Evolutionary conservation across 2,329 filamentous ascomycete genomes (phyloP).

Genomic region (Cercospora sp.): DNA sequence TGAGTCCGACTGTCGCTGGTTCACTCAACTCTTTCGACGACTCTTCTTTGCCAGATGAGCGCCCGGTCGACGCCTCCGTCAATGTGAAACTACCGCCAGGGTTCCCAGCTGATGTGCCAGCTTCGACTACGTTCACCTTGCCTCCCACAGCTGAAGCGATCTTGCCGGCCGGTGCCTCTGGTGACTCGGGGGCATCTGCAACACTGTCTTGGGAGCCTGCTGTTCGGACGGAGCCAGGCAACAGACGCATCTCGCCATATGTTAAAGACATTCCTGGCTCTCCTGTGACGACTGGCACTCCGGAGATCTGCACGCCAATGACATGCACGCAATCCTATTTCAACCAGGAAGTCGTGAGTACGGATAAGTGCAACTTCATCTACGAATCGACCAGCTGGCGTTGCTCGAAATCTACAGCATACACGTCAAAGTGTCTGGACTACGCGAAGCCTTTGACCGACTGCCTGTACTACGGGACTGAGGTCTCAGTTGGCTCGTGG

Average conservation of each 20-base stretch:
- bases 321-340: not conserved
- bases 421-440: not conserved
- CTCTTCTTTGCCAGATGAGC: not conserved
- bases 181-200: not conserved
- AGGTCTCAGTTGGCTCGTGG: not conserved
- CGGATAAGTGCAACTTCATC: not conserved
- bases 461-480: not conserved
- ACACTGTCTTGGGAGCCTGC: not conserved
- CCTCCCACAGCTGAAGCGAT: not conserved
- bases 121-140: not conserved
- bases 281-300: not conserved
- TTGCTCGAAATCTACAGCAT: not conserved
- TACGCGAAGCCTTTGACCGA: constrained; percentile 1
- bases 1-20: not conserved
- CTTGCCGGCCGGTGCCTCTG: not conserved
- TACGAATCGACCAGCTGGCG: not conserved
- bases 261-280: not conserved
- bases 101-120: not conserved
- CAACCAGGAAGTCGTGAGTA: not conserved
- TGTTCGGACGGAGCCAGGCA: not conserved
- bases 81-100: not conserved
- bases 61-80: not conserved
- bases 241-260: not conserved
- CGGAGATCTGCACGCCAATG: constrained; percentile 1
- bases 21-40: not conserved